Base-by-base conservation (phyloP, 2,329 filamentous ascomycete species). In the Colletotrichum liaoningense region DNA sequence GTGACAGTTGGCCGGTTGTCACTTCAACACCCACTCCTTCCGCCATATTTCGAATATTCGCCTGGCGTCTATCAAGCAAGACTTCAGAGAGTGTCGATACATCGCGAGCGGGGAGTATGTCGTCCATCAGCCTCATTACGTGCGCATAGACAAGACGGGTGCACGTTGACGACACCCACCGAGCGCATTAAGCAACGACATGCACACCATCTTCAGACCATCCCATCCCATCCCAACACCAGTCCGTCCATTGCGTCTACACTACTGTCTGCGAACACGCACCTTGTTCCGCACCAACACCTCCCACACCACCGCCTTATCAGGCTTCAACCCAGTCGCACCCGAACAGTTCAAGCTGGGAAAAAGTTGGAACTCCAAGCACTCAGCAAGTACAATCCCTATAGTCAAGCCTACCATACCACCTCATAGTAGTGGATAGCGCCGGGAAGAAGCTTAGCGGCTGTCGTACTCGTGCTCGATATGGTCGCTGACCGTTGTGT, bases 171-270 rank as follows among this genome's bases (percentile, higher is more conserved):
- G 56, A 59, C 55, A 49, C 30, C n/a, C 46, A 28, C 67, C 42
- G 30, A 63, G 71, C 60, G 71, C 71, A 73, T 71, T 57, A 73
- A 30, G 62, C 19, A 71, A 73, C 14, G 55, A 57, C 67, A 70
- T 65, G 70, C 70, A 65, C 70, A 69, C 65, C 62, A 72, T 33
- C 30, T 72, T 67, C 57, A 38, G 69, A 52, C 69, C 69, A 56
- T 12, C 33, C 33, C 33, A 35, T 35, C 33, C 33, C 33, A 35
- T 72, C 69, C 52, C 69, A 63, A 54, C 38, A 68, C 26, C 38
- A 63, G 42, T 19, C 28, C 52, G 28, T 49, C 42, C 33, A 12
- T 9, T 14, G 8, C 56, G 33, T 62, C 59, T 1, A 22, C 22
- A 22, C 22, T 22, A 26, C 59, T 65, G 24, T 63, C 38, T 63